phyloP scores from a whole-genome alignment of 2,329 filamentous ascomycete genomes.

The Xylariaceae sp. region DNA sequence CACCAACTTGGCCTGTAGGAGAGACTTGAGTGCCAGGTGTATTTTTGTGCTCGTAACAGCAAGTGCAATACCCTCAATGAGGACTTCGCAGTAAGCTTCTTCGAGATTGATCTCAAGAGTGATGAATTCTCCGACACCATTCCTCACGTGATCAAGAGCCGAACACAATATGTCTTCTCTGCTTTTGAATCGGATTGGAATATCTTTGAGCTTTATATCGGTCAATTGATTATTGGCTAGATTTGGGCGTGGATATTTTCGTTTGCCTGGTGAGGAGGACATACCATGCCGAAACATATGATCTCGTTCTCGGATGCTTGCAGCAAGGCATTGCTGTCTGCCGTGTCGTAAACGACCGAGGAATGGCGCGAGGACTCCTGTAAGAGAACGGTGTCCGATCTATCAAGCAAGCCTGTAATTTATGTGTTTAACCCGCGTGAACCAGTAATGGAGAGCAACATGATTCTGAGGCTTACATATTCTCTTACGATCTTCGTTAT shows the following conservation, averaged over 20 bases:
- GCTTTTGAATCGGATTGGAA: conserved; percentile 2
- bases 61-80: neutral
- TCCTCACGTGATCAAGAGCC: neutral
- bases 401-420: neutral
- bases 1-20: neutral
- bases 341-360: neutral
- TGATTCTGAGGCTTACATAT: no score
- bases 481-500: neutral
- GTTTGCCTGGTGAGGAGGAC: conserved; percentile 1
- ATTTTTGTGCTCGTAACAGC: conserved; percentile 1
- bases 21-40: conserved; percentile 3
- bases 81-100: conserved; percentile 2
- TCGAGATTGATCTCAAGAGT: conserved; percentile 1
- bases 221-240: neutral
- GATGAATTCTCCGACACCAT: neutral
- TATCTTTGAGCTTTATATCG: conserved; percentile 1
- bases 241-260: neutral
- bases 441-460: neutral
- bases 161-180: neutral
- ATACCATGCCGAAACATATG: conserved; percentile 18
- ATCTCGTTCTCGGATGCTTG: neutral
- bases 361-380: neutral
- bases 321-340: no score
- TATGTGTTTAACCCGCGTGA: neutral
- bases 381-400: neutral